These are phyloP conservation scores for Senecio squalidus DNA, from an alignment of 140 eudicot species.

Conservation along the genomic window DNA sequence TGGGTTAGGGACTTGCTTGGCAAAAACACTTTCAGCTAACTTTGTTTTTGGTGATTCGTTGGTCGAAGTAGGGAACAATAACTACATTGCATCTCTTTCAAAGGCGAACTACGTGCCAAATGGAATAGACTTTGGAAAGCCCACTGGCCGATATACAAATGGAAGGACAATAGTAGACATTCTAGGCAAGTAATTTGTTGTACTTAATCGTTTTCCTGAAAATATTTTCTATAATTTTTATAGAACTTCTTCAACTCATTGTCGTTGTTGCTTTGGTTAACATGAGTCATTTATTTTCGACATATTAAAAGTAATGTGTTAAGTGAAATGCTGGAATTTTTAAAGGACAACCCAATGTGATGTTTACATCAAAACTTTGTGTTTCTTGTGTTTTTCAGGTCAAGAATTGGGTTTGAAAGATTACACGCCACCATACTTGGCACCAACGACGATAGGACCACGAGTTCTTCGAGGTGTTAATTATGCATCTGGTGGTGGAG, in stretches of 20 bases:
- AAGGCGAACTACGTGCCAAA: conserved; percentile 25
- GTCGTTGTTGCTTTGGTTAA: too few species aligned
- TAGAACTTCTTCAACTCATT: too few species aligned
- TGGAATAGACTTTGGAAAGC: conserved; percentile 32
- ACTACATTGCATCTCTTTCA: conserved; percentile 26
- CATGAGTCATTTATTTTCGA: too few species aligned
- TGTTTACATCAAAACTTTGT: background rate
- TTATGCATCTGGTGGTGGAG: conserved; percentile 26
- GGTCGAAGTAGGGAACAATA: conserved; percentile 28
- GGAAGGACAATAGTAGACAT: conserved; percentile 31
- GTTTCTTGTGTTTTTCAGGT: conserved; percentile 11
- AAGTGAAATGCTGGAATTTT: background rate
- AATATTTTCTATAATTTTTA: too few species aligned
- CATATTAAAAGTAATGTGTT: background rate
- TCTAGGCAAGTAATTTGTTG: conserved; percentile 4
- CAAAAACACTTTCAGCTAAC: conserved; percentile 11
- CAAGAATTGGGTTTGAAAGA: conserved; percentile 19
- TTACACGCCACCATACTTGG: conserved; percentile 17
- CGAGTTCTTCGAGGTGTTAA: conserved; percentile 17
- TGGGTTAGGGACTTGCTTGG: conserved; percentile 1
- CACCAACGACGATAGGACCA: conserved; percentile 19
- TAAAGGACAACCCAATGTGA: background rate
- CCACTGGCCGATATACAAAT: conserved; percentile 31
- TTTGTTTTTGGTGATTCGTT: conserved; percentile 27
- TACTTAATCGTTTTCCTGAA: too few species aligned